phyloP scores from a whole-genome alignment of 2,329 filamentous ascomycete species.

The Pseudocercospora fuligena region DNA sequence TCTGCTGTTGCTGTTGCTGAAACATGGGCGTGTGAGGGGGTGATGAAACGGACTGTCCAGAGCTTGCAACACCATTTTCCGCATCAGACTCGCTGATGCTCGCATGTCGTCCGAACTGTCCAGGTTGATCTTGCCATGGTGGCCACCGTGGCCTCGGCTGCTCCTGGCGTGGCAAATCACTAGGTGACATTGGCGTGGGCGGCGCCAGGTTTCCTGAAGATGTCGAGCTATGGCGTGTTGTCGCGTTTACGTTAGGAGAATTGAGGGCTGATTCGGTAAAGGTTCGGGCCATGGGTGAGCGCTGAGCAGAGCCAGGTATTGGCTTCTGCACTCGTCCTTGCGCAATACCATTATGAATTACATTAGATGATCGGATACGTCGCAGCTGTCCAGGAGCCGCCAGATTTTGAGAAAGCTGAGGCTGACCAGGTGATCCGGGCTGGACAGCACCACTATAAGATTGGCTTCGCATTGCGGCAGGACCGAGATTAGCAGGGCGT shows the following conservation, averaged over 20 bases:
- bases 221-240: slow-evolving; percentile 43
- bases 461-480: slow-evolving; percentile 49
- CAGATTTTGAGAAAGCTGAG: slow-evolving; percentile 63
- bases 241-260: slow-evolving; percentile 47
- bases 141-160: slow-evolving; percentile 39
- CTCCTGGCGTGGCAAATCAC: slow-evolving; percentile 40
- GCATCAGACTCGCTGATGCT: slow-evolving; percentile 46
- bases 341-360: slow-evolving; percentile 47
- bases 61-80: slow-evolving; percentile 34
- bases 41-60: slow-evolving; percentile 41
- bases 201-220: slow-evolving; percentile 49
- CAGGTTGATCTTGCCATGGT: slow-evolving; percentile 46
- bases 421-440: slow-evolving; percentile 45
- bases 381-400: slow-evolving; percentile 65
- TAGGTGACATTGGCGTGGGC: slow-evolving; percentile 55
- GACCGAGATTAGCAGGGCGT: slow-evolving; percentile 50
- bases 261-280: slow-evolving; percentile 52
- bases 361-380: slow-evolving; percentile 54
- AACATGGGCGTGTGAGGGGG: slow-evolving; percentile 53
- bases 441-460: slow-evolving; percentile 43
- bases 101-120: slow-evolving; percentile 44
- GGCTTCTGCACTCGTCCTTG: slow-evolving; percentile 54
- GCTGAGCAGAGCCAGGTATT: slow-evolving; percentile 50
- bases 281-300: slow-evolving; percentile 52
- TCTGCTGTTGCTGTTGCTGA: slow-evolving; percentile 27